Conservation (phyloP, 1,139 yeast genomes). For the Nakaseomyces nivariensis region DNA sequence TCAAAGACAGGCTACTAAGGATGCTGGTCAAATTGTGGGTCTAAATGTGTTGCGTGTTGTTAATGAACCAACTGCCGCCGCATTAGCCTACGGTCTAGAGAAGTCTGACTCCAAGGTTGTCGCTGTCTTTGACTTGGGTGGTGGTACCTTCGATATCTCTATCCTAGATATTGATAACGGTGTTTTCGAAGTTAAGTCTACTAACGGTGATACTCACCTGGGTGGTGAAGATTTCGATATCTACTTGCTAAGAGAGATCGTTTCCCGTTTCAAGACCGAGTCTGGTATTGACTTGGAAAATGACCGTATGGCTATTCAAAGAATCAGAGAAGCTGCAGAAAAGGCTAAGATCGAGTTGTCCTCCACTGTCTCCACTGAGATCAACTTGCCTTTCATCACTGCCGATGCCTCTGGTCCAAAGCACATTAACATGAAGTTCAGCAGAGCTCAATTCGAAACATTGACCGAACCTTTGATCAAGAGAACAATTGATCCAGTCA, state of each 20-base stretch:
- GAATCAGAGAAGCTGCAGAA: conserved; percentile 99
- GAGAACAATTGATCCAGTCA: conserved; percentile 93
- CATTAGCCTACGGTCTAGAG: conserved; percentile 94
- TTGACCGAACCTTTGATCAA: conserved; percentile 86
- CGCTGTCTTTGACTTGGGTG: conserved; percentile 94
- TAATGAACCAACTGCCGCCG: conserved; percentile 99
- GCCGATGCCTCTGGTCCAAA: conserved; percentile 8
- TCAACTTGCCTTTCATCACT: conserved; percentile 6
- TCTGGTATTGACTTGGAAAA: conserved; percentile 76
- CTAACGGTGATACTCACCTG: conserved; percentile 98
- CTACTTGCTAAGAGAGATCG: conserved; percentile 77
- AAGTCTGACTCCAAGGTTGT: conserved; percentile 81
- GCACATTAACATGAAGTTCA: conserved; percentile 44
- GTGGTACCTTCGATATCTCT: conserved; percentile 98
- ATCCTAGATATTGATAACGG: conserved; percentile 90
- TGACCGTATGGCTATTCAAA: conserved; percentile 98
- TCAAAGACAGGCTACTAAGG: conserved; percentile 97
- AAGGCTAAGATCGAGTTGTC: conserved; percentile 98
- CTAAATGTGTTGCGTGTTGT: conserved; percentile 93
- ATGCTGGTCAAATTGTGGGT: conserved; percentile 97
- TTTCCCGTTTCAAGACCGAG: conserved; percentile 88
- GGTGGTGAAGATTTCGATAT: conserved; percentile 98
- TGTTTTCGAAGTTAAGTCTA: conserved; percentile 93
- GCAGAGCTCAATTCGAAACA: conserved; percentile 88
- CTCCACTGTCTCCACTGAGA: conserved; percentile 57